Percentiles rank a stretch among this genome's conserved stretches.
These are phyloP conservation scores for Sinapis alba DNA, from an alignment of 441 rosid genomes.

Conservation along the genomic window DNA sequence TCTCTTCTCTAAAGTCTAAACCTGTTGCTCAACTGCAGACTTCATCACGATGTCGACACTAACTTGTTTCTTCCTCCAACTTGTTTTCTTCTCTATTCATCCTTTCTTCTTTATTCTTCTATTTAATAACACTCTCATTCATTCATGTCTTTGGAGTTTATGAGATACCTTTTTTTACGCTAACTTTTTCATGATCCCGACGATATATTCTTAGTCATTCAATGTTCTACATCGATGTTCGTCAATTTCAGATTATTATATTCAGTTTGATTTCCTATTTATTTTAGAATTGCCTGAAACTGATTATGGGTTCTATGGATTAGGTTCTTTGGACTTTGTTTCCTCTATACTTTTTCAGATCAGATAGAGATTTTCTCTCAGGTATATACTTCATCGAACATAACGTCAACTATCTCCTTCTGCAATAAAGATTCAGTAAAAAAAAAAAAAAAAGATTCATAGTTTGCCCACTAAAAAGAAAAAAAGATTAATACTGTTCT, in stretches of 20 bases:
- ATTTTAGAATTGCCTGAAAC: background rate
- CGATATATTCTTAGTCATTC: background rate
- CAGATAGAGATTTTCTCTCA: constrained; percentile 27
- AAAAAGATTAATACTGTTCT: background rate
- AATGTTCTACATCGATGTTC: constrained; percentile 41
- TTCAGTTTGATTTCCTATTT: background rate
- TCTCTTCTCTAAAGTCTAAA: background rate
- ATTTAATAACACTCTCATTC: background rate
- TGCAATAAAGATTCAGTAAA: background rate
- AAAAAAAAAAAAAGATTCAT: background rate
- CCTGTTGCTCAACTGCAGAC: constrained; percentile 15
- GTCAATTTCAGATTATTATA: background rate
- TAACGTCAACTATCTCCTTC: background rate
- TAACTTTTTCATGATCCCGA: constrained; percentile 29
- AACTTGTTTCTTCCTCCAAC: constrained; percentile 25
- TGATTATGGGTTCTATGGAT: background rate
- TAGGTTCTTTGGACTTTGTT: constrained; percentile 32
- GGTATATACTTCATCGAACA: constrained; percentile 37
- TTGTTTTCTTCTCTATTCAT: constrained; percentile 5
- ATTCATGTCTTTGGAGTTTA: background rate
- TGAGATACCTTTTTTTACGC: background rate
- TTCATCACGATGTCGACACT: constrained; percentile 35
- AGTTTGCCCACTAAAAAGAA: background rate
- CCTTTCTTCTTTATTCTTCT: background rate
- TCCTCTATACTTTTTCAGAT: constrained; percentile 19